Percentiles rank a stretch among this genome's conserved stretches.
These are phyloP conservation scores for Wallemia mellicola DNA, from an alignment of 1,284 basidiomycete genomes.

Conservation along the genomic window DNA sequence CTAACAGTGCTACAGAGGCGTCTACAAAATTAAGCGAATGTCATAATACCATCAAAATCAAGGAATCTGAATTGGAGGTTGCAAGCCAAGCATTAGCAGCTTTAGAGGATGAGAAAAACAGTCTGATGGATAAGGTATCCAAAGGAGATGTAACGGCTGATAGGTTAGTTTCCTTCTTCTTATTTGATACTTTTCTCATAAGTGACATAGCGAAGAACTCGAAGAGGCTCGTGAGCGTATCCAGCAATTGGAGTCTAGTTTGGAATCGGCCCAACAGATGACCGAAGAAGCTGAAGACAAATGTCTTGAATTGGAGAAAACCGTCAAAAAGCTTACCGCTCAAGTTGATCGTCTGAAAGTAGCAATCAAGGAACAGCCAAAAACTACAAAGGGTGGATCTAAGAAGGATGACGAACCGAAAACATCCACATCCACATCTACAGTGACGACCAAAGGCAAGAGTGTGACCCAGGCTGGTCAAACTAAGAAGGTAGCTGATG, in stretches of 20 bases:
- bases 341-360: not conserved
- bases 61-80: not conserved
- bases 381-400: not conserved
- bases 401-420: not conserved
- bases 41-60: not conserved
- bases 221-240: not conserved
- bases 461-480: no score
- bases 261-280: not conserved
- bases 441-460: not conserved
- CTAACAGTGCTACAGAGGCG: not conserved
- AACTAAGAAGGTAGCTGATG: no score
- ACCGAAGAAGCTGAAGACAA: not conserved
- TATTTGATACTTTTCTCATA: not conserved
- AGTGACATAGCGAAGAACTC: not conserved
- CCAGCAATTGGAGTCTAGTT: not conserved
- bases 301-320: not conserved
- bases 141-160: not conserved
- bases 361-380: not conserved
- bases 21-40: not conserved
- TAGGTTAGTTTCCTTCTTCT: not conserved
- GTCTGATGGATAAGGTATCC: not conserved
- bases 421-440: not conserved
- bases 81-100: not conserved
- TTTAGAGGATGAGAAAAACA: not conserved
- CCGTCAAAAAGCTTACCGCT: not conserved